Base-by-base conservation (phyloP, 2,329 filamentous ascomycete species). In the Colletotrichum sp. region DNA sequence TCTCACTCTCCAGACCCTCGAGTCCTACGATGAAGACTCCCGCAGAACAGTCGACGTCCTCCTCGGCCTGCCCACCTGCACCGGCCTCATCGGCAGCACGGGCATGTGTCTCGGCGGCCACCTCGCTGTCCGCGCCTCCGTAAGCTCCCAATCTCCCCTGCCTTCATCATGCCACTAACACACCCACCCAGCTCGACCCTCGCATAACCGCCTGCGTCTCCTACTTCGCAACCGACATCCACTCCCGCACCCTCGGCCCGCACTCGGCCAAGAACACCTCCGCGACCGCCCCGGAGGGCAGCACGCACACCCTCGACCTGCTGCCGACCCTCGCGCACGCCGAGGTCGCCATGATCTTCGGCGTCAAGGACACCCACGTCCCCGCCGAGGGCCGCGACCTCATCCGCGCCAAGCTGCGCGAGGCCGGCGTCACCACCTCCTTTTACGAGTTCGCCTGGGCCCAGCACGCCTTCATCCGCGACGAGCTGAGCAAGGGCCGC, bases 61-160 rank as follows among this genome's bases (percentile, higher is more conserved):
- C 34, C 89, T 96, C 64, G 90, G 89, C 28, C 89, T 96, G 26
- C 90, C 92, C 6, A 95, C 94, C n/a, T 95, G 96, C 85, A 98
- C 93, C 77, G 96, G 96, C 66, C 90, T 69, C 44, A 91, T 98
- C 79, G 95, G 95, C 62, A 88, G 93, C 6, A 96, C 94, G 15
- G 95, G 95, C 76, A 98, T 98, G 96, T 98, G 96, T 84, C 92
- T 98, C 2, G 96, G 96, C 69, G 96, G 96, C 2, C 96, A 98
- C 83, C 91, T 98, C 21, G 95, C 92, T 71, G 84, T 92, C 65
- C 94, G 85, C 70, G 89, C 90, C 59, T 87, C 87, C 77, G 90
- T 91, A 87, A 75, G 88, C 83, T 68, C 9, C 21, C 26, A 66
- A 18, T 18, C 26, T 15, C 39, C 28, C 59, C 59, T 39, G 4